phyloP scores from a whole-genome alignment of 2,329 filamentous ascomycete species.

The Calonectria henricotiae region DNA sequence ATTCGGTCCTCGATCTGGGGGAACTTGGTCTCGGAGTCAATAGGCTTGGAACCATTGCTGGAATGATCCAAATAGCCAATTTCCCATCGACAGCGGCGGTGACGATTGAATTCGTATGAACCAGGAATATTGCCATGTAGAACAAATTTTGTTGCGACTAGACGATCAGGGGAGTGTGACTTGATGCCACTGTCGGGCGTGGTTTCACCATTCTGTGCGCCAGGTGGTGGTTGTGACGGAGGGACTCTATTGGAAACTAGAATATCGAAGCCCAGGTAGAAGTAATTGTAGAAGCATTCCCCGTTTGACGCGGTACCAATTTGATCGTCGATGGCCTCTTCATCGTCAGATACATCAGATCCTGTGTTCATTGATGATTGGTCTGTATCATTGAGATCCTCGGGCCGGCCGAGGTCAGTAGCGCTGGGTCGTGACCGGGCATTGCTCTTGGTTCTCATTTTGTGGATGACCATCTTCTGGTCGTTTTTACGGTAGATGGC shows the following conservation, averaged over 20 bases:
- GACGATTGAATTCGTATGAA: slow-evolving; percentile 96
- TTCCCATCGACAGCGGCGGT: slow-evolving; percentile 91
- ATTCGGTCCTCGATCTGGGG: slow-evolving; percentile 80
- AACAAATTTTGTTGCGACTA: slow-evolving; percentile 93
- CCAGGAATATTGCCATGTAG: slow-evolving; percentile 96
- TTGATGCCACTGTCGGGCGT: slow-evolving; percentile 57
- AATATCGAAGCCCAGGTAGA: slow-evolving; percentile 94
- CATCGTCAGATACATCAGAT: slow-evolving; percentile 77
- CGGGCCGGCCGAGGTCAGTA: slow-evolving; percentile 64
- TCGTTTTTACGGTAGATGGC: slow-evolving; percentile 95
- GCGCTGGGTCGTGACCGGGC: slow-evolving; percentile 65
- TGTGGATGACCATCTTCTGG: slow-evolving; percentile 89
- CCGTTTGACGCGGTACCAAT: slow-evolving; percentile 71
- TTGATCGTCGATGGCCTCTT: slow-evolving; percentile 73
- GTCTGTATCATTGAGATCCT: slow-evolving; percentile 80
- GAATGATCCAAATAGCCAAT: slow-evolving; percentile 73
- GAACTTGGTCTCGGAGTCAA: slow-evolving; percentile 86
- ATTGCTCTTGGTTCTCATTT: slow-evolving; percentile 71
- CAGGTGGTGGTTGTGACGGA: slow-evolving; percentile 75
- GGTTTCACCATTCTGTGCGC: slow-evolving; percentile 42
- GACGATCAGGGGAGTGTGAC: slow-evolving; percentile 70
- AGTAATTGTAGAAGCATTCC: slow-evolving; percentile 98
- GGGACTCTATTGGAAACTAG: slow-evolving; percentile 85
- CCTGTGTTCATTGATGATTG: slow-evolving; percentile 81
- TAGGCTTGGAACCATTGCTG: slow-evolving; percentile 61